Conservation (phyloP, 192 early-diverging fungal genomes). For the Coemansia pectinata region DNA sequence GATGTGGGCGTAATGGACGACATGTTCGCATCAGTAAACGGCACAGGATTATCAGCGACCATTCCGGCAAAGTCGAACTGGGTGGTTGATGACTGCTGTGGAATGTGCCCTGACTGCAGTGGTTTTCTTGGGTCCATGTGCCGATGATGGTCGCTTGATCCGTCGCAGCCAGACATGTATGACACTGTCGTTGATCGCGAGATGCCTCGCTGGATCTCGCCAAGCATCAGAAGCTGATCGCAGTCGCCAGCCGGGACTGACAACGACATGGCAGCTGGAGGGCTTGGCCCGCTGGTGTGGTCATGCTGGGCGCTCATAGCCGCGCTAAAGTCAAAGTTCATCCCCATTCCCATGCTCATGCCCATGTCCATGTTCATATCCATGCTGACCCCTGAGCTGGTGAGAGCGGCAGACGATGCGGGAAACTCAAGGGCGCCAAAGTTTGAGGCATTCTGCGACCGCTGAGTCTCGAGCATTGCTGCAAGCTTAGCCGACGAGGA, state of each 20-base stretch:
- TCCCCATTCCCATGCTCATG: background rate
- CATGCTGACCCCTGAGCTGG: background rate
- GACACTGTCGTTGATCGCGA: conserved; percentile 15
- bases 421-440: background rate
- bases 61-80: conserved; percentile 44
- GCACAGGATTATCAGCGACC: conserved; percentile 20
- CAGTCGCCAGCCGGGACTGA: conserved; percentile 16
- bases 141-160: background rate
- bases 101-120: background rate
- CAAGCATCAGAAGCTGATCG: conserved; percentile 13
- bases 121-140: background rate
- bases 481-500: conserved; percentile 18
- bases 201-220: conserved; percentile 5
- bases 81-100: conserved; percentile 3
- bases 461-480: conserved; percentile 19
- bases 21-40: background rate
- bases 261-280: background rate
- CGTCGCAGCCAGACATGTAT: conserved; percentile 7
- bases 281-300: background rate
- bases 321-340: conserved; percentile 10
- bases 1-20: background rate
- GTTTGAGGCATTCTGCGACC: background rate
- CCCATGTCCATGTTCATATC: conserved; percentile 1
- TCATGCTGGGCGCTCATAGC: background rate
- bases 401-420: background rate